phyloP scores from a whole-genome alignment of 2,329 filamentous ascomycete species.

The Thelonectria discophora region DNA sequence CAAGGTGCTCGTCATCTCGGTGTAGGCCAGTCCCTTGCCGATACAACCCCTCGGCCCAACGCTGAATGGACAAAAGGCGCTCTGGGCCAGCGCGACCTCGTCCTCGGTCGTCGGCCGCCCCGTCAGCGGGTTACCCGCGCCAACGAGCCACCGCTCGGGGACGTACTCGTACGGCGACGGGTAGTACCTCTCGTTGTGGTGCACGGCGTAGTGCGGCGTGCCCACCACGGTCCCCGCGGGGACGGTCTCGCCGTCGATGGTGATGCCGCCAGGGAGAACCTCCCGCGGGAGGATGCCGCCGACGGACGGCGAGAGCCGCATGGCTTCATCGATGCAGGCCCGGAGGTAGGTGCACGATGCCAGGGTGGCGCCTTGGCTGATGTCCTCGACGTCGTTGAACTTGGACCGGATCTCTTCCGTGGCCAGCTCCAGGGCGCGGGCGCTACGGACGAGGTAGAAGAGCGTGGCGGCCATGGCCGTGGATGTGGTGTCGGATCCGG shows the following conservation, averaged over 20 bases:
- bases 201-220: slow-evolving; percentile 73
- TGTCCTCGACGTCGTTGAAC: slow-evolving; percentile 63
- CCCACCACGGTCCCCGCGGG: slow-evolving; percentile 70
- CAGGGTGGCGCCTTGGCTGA: slow-evolving; percentile 61
- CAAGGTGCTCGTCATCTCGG: slow-evolving; percentile 71
- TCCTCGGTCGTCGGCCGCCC: slow-evolving; percentile 56
- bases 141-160: slow-evolving; percentile 72
- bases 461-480: slow-evolving; percentile 71
- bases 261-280: slow-evolving; percentile 63
- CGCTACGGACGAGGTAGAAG: slow-evolving; percentile 68
- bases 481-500: slow-evolving; percentile 76
- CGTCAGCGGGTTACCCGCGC: slow-evolving; percentile 50
- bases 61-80: slow-evolving; percentile 79
- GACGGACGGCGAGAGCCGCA: slow-evolving; percentile 70
- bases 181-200: slow-evolving; percentile 72
- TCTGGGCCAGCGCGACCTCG: slow-evolving; percentile 65
- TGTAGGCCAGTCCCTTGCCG: slow-evolving; percentile 74
- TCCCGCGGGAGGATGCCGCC: slow-evolving; percentile 69
- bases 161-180: slow-evolving; percentile 65
- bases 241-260: slow-evolving; percentile 62
- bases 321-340: slow-evolving; percentile 71
- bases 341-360: slow-evolving; percentile 66
- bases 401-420: slow-evolving; percentile 61
- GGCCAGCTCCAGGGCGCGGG: slow-evolving; percentile 56
- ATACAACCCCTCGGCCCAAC: slow-evolving; percentile 77